Base-by-base conservation (phyloP, 2,329 filamentous ascomycete genomes). In the Fusarium sp. region DNA sequence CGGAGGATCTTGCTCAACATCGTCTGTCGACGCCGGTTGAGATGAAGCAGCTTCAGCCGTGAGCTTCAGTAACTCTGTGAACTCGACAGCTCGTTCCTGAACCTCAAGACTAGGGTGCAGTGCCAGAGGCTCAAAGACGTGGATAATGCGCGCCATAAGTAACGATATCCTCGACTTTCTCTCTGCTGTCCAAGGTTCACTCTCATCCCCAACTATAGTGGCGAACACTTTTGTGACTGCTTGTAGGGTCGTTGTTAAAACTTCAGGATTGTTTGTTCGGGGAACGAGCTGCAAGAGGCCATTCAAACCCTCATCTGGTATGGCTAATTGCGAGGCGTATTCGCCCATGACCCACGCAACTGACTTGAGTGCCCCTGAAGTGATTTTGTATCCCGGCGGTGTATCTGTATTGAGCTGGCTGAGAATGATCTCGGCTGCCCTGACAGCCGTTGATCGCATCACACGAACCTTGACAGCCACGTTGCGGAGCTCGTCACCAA, bases 81-180 rank as follows among this genome's bases (percentile, higher is more conserved):
- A 97, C 79, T 98, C 95, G 4, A 98, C 95, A 7, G 95, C 93
- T 64, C 96, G 90, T 82, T 98, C 96, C 83, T 99, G 96, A 8
- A 99, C 95, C 80, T 99, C 96, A 3, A 99, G 87, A 77, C 91
- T 94, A 0, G 96, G 95, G 80, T 98, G 94, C 45, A 92, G 87
- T 1, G 91, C 90, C 22, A 98, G 83, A 2, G 91, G 89, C 77
- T 98, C 95, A 28, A 98, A 85, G 54, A 94, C 92, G 80, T 96
- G 90, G 26, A 97, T 89, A 12, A 98, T 90, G 5, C 95, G 90
- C 34, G 93, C 93, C 83, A 97, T 91, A 30, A 97, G 86, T 8
- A 98, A 87, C 14, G 92, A 90, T 39, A 93, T 90, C 71, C 91
- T 91, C 0, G 92, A 92, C 80, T 94, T 95, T 64, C 92, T 88